phyloP scores from a whole-genome alignment of 306 rosid species.

The Citrullus mucosospermus region DNA sequence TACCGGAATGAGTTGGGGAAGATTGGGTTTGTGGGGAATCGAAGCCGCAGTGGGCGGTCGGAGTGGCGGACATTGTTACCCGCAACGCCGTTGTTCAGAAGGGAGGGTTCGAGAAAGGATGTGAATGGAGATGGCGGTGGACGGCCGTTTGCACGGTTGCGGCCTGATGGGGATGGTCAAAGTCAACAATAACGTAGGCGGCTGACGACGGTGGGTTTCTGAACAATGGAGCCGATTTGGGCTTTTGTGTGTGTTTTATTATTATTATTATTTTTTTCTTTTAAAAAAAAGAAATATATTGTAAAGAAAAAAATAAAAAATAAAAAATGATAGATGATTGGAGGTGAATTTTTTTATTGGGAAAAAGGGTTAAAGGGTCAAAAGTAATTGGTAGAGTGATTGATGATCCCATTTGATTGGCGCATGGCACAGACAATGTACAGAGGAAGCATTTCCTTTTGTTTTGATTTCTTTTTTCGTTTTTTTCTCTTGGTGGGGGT shows the following conservation, averaged over 20 bases:
- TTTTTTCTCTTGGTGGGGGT: no score
- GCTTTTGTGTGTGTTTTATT: neutral
- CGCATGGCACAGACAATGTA: neutral
- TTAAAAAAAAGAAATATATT: no score
- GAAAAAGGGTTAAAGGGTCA: neutral
- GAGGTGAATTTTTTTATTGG: neutral
- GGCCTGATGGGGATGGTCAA: neutral
- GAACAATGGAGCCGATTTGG: neutral
- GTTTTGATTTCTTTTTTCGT: no score
- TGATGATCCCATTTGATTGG: neutral
- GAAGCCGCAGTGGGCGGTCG: neutral
- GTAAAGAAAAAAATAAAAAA: no score
- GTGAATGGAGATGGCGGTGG: neutral
- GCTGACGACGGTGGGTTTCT: neutral
- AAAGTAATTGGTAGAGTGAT: neutral
- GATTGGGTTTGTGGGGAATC: neutral
- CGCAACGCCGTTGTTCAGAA: neutral
- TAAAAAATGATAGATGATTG: no score
- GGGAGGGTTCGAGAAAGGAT: neutral
- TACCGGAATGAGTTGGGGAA: neutral
- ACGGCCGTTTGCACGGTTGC: conserved; percentile 5
- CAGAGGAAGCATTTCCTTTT: neutral
- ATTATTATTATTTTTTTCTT: no score
- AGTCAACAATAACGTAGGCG: neutral
- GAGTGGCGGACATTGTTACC: conserved; percentile 1